A percentile compares a stretch with the other conserved stretches of the same genome.
Conservation (phyloP, 192 early-diverging fungal species). For the Geosiphon pyriformis region DNA sequence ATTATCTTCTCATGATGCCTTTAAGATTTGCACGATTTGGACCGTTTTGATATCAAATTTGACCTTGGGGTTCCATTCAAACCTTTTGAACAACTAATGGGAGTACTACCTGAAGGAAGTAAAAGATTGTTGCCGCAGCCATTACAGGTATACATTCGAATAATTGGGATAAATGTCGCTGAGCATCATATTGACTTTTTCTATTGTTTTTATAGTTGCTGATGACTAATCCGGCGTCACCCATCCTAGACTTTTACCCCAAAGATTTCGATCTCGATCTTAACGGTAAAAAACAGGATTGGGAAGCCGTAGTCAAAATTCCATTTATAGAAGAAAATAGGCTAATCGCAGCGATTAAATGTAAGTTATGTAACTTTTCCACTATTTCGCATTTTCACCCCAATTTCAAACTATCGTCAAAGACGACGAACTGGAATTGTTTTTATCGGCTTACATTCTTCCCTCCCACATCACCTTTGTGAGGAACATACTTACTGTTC, state of each 20-base stretch:
- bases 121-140: slow-evolving; percentile 75
- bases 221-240: slow-evolving; percentile 79
- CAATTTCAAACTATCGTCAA: too few relatives aligned
- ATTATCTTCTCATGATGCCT: neutral
- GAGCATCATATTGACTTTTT: neutral
- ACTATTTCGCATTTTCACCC: too few relatives aligned
- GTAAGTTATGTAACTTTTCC: slow-evolving; percentile 21
- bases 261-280: slow-evolving; percentile 84
- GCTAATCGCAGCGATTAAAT: slow-evolving; percentile 72
- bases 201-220: slow-evolving; percentile 45
- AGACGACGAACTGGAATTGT: too few relatives aligned
- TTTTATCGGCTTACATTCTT: too few relatives aligned
- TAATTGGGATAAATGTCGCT: neutral
- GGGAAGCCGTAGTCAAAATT: slow-evolving; percentile 98
- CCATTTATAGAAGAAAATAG: slow-evolving; percentile 94
- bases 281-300: slow-evolving; percentile 98
- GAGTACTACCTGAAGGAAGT: slow-evolving; percentile 87
- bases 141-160: slow-evolving; percentile 48
- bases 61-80: slow-evolving; percentile 82
- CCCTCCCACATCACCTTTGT: too few relatives aligned
- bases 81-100: slow-evolving; percentile 98
- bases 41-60: slow-evolving; percentile 64
- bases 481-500: too few relatives aligned
- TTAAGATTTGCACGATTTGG: slow-evolving; percentile 47
- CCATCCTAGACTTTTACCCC: slow-evolving; percentile 95